Base-by-base conservation (phyloP, 176 grass and related monocot species). In the Oropetium thomaeum region DNA sequence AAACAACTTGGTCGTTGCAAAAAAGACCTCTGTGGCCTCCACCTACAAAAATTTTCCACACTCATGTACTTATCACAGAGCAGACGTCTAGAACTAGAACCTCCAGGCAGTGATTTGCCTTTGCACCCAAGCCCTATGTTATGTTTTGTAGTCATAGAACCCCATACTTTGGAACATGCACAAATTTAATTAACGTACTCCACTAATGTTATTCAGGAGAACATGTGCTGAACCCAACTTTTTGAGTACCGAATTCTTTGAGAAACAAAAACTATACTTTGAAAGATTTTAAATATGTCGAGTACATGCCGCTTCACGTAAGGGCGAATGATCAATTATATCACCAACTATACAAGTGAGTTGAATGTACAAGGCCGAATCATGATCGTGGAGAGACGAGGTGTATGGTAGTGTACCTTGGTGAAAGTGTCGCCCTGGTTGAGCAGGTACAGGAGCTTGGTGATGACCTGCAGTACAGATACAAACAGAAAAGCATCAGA, bases 401-500 rank as follows among this genome's bases (percentile, higher is more conserved):
- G 14, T n/a, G 29, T 48, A 7, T 17, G 4, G 8, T 23, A 65
- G 1, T 69, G 80, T 79, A 99, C 96, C 92, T 90, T 91, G 60
- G 92, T 99, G 55, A 99, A 99, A 45, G 89, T 96, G 52, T 99
- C 96, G 14, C 96, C 96, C 89, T 99, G 96, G 79, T 96, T 99
- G 77, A 99, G 96, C 70, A 99, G 79, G 78, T 99, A 99, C 28
- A 99, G 86, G 47, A 99, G 92, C 79, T 99, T 99, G 62, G 96
- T 99, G 82, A 99, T 99, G 13, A 99, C 96, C 96, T 49, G 8
- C 8, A 38, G n/a, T 98, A 61, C 17, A 86, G 70, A 13, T 11
- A 53, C 35, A 32, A 10, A 65, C 7, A 52, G 39, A 71, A 83
- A 83, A 37, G 31, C 60, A 86, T 75, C 45, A 90, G 37, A 23